Base-by-base conservation (phyloP, 345 rosid genomes). In the Nephelium lappaceum region DNA sequence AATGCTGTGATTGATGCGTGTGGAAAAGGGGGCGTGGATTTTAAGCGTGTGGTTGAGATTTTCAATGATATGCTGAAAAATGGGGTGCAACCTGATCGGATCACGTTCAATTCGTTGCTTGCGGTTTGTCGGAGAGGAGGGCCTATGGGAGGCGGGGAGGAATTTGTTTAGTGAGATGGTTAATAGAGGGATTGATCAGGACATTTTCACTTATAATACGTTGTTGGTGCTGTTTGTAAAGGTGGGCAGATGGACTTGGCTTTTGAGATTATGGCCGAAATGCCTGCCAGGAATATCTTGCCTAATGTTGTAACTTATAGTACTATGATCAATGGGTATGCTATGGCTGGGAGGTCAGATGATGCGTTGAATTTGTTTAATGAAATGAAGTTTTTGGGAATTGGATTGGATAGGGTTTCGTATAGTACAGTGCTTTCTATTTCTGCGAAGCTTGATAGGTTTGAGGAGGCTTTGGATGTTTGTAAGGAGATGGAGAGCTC, bases 1-100 rank as follows among this genome's bases (percentile, higher is more conserved):
- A 95, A 95, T 83, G 93, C 95, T 15, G 97, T 95, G 81, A 92
- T 95, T 66, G 99, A 93, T 62, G 99, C 98, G 0, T 95, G 93
- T 63, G 99, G 93, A 27, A 95, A 92, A 83, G 96, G 97, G 6
- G 98, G 98, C 38, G 87, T 93, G 80, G 95, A 89, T 81, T 95
- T 85, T 81, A 88, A 79, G 49, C 81, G 79, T 69, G 96, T 85
- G 45, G 85, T 86, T 66, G 87, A 82, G 85, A 87, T 91, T 76
- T 93, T 95, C 18, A n/a, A n/a, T n/a, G n/a, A n/a, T n/a, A n/a
- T n/a, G n/a, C n/a, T n/a, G n/a, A n/a, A n/a, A n/a, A n/a, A n/a
- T n/a, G n/a, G n/a, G n/a, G n/a, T n/a, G n/a, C n/a, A n/a, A n/a
- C n/a, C n/a, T n/a, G n/a, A n/a, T n/a, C n/a, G n/a, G n/a, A n/a